Percentiles rank a stretch among this genome's conserved stretches.
These are phyloP conservation scores for Wickerhamiella parazyma DNA, from an alignment of 805 yeast species.

Conservation along the genomic window DNA sequence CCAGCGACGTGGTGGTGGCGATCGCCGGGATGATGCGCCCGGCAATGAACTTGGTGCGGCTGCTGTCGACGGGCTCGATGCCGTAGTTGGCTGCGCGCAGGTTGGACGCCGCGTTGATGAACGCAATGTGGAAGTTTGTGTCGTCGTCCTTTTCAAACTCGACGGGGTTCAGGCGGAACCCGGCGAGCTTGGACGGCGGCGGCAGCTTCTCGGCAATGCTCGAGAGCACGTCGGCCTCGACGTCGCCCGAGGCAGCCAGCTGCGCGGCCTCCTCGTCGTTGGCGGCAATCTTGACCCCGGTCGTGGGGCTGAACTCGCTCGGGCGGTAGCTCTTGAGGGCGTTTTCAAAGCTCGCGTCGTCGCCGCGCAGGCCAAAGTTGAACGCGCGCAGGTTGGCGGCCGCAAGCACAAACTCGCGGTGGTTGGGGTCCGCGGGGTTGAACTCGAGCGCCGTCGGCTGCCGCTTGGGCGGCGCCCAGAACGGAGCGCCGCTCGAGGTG, in stretches of 20 bases:
- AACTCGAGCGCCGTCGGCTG: conserved; percentile 81
- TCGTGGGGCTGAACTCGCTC: conserved; percentile 59
- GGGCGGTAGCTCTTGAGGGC: conserved; percentile 39
- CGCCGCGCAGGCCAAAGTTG: conserved; percentile 80
- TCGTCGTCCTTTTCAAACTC: conserved; percentile 99
- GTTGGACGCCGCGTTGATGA: conserved; percentile 90
- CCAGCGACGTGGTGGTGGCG: conserved; percentile 97
- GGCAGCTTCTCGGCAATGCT: conserved; percentile 68
- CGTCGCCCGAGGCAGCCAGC: neutral
- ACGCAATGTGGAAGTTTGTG: conserved; percentile 89
- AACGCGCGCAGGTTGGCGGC: conserved; percentile 87
- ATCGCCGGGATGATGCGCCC: conserved; percentile 98
- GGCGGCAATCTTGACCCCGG: conserved; percentile 70
- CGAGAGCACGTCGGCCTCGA: neutral
- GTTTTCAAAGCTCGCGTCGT: conserved; percentile 36
- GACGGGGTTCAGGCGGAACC: conserved; percentile 73
- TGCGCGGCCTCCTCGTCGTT: conserved; percentile 71
- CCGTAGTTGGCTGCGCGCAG: conserved; percentile 86
- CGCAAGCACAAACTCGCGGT: conserved; percentile 68
- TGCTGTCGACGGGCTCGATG: conserved; percentile 77
- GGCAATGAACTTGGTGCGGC: conserved; percentile 91
- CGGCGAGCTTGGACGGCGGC: conserved; percentile 75
- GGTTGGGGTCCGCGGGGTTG: conserved; percentile 62
- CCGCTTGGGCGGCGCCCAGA: conserved; percentile 97
- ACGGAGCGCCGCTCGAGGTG: conserved; percentile 81